These are phyloP conservation scores for Nepenthes alata DNA, from an alignment of 179 eudicot species.

Conservation along the genomic window DNA sequence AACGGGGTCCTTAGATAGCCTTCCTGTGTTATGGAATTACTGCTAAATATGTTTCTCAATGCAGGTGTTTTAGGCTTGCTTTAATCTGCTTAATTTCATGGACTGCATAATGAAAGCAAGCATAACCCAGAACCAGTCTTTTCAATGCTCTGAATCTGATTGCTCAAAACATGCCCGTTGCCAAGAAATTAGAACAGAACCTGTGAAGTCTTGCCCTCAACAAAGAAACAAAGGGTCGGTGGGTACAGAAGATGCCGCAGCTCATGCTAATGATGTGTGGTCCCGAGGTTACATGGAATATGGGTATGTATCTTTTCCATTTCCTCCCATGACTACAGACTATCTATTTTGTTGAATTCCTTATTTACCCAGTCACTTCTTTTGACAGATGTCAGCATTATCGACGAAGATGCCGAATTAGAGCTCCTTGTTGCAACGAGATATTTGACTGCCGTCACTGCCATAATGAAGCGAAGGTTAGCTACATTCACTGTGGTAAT, in stretches of 20 bases:
- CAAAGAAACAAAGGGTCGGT: not conserved
- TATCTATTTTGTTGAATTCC: not conserved
- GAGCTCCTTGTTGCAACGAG: conserved; percentile 60
- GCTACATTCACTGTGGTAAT: not conserved
- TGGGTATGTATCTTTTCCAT: conserved; percentile 19
- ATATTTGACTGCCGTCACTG: conserved; percentile 52
- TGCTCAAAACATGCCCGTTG: not conserved
- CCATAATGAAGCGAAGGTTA: conserved; percentile 56
- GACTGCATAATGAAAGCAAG: conserved; percentile 19
- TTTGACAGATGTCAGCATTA: conserved; percentile 35
- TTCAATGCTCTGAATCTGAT: conserved; percentile 7
- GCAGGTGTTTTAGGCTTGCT: conserved; percentile 54
- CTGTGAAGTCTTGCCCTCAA: not conserved
- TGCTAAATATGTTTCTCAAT: conserved; percentile 39
- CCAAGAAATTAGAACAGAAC: too few species aligned
- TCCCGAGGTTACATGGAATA: conserved; percentile 28
- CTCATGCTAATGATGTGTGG: conserved; percentile 4
- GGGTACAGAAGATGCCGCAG: conserved; percentile 5
- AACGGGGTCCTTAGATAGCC: conserved; percentile 38
- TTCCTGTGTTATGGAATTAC: conserved; percentile 27
- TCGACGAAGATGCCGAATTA: conserved; percentile 45
- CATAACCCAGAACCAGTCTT: conserved; percentile 7
- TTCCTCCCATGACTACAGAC: not conserved
- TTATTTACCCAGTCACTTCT: conserved; percentile 5
- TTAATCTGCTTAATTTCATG: conserved; percentile 23